Evolutionary conservation across 2,329 filamentous ascomycete genomes (phyloP).

Genomic region (Lachnellula hyalina): DNA sequence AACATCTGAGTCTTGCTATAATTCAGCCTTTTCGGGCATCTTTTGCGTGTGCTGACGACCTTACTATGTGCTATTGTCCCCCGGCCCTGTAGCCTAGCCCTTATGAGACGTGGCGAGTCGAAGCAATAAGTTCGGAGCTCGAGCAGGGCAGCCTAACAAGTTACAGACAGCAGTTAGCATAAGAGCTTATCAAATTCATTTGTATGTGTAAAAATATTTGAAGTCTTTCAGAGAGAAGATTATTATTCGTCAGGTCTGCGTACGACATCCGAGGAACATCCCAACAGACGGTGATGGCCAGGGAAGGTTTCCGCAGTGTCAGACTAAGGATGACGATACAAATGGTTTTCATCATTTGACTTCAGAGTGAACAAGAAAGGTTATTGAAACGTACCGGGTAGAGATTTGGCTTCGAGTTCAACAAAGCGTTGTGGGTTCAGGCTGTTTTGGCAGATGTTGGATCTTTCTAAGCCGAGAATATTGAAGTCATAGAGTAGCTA

Average conservation of each 20-base stretch:
- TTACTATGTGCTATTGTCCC: too few relatives aligned
- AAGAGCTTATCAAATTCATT: neutral
- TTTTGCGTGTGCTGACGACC: neutral
- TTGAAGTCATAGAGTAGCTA: too few relatives aligned
- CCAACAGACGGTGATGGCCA: constrained; percentile 29
- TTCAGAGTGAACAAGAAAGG: constrained; percentile 1
- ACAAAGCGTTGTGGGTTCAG: neutral
- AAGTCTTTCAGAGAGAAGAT: constrained; percentile 47
- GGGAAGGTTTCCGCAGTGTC: constrained; percentile 42
- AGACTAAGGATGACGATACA: constrained; percentile 98
- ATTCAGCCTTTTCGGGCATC: neutral
- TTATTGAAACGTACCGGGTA: neutral
- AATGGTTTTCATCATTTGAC: constrained; percentile 72
- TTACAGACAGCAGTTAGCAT: neutral
- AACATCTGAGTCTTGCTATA: neutral
- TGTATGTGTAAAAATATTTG: neutral
- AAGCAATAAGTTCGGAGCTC: neutral
- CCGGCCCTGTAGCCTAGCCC: too few relatives aligned
- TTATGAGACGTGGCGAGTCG: too few relatives aligned
- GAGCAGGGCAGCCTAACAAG: neutral
- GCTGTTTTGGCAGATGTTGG: neutral
- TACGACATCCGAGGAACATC: constrained; percentile 27
- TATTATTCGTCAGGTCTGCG: constrained; percentile 43
- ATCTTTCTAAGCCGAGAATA: neutral
- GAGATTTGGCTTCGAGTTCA: neutral